Conservation (phyloP, 495 filamentous ascomycete genomes). For the Lichenothelia convexa region DNA sequence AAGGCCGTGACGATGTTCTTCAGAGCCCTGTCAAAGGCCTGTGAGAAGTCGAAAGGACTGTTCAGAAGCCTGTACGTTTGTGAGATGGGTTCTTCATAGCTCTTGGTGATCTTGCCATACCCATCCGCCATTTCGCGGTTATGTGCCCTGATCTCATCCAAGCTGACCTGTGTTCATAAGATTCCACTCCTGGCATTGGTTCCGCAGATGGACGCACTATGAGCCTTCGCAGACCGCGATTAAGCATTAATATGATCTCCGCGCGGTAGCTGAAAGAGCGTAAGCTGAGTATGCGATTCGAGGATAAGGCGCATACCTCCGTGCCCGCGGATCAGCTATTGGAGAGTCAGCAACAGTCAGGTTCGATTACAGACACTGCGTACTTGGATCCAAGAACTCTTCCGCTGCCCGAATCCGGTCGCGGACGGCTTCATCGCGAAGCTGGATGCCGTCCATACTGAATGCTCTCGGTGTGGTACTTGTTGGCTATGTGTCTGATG, state of each 20-base stretch:
- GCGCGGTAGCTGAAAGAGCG: slow-evolving; percentile 44
- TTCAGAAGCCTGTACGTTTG: slow-evolving; percentile 40
- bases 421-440: slow-evolving; percentile 64
- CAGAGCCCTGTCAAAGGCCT: slow-evolving; percentile 75
- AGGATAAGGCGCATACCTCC: slow-evolving; percentile 38
- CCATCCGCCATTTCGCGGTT: slow-evolving; percentile 79
- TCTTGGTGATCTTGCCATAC: slow-evolving; percentile 17
- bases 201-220: slow-evolving; percentile 25
- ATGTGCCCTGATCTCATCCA: slow-evolving; percentile 86
- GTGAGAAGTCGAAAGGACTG: slow-evolving; percentile 69
- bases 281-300: not conserved
- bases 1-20: slow-evolving; percentile 71
- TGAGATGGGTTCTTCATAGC: not conserved
- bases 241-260: slow-evolving; percentile 84
- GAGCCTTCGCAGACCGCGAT: slow-evolving; percentile 59
- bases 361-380: slow-evolving; percentile 13
- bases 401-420: slow-evolving; percentile 63
- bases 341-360: slow-evolving; percentile 11
- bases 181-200: not conserved
- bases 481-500: no score
- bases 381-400: slow-evolving; percentile 79
- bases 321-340: slow-evolving; percentile 35
- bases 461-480: no score
- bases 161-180: slow-evolving; percentile 43
- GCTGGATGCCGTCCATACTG: slow-evolving; percentile 50